Evolutionary conservation across 345 rosid species (phyloP), one percentile per base, ranked within the genome.

Genomic region (Euphorbia peplus): DNA sequence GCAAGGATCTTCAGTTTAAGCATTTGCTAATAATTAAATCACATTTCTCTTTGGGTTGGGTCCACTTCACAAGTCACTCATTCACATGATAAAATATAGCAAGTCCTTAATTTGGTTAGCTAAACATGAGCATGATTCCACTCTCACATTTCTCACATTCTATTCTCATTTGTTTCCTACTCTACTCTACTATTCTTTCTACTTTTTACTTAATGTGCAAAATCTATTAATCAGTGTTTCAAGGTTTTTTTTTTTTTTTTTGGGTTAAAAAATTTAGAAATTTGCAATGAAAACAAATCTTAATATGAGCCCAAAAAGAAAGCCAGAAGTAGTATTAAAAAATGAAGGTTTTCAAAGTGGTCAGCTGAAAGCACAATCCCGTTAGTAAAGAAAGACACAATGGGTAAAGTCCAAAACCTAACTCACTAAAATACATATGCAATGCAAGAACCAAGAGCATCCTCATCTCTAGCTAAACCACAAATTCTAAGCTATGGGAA

Each of bases 71-170:
- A 56, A 57, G 48, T 30, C 58, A 64, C 63, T 32, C 21, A 2
- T 46, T 71, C 69, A 72, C 70, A 64, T 64, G 70, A 48, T 57
- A 26, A 32, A 12, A 37, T 15, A 37, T 10, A 5, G 15, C 29
- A 13, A 58, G 29, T 5, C 25, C 26, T 30, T 28, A 25, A 29
- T 29, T 21, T 19, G 29, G n/a, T 12, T 37, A 47, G n/a, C 18
- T 51, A 47, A 50, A 16, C 8, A 29, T 52, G 58, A 32, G 29
- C 3, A 18, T 26, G 19, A 48, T 48, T 4, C 18, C 52, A 3
- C 18, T 48, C n/a, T 65, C 26, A 30, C 69, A 65, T 50, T 50
- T 65, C 29, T 21, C 13, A 63, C 66, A 51, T 16, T n/a, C 4
- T 18, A 3, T 22, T 26, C 50, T 5, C 29, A 62, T 62, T 39